Evolutionary conservation across 2,329 filamentous ascomycete species (phyloP).

Genomic region (Fusarium solani-melongenae): DNA sequence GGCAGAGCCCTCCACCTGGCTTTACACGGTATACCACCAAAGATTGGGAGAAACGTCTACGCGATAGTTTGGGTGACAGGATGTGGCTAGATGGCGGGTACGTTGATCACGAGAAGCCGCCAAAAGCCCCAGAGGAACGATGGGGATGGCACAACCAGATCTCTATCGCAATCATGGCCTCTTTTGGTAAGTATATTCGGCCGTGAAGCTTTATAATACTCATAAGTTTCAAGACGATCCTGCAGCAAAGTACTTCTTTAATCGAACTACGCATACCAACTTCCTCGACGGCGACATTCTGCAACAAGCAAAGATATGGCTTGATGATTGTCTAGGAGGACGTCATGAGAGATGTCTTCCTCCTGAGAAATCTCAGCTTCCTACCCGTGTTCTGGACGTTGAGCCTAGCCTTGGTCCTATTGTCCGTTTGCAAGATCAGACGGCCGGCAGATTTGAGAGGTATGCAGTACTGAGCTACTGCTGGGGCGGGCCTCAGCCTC

Average conservation of each 20-base stretch:
- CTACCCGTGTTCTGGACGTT: background rate
- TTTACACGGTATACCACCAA: background rate
- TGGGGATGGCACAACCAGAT: background rate
- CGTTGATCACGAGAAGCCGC: background rate
- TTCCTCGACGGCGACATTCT: conserved; percentile 1
- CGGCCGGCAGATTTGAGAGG: background rate
- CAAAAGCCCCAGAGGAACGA: background rate
- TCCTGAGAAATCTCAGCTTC: background rate
- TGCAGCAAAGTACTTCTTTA: background rate
- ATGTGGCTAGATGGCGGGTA: background rate
- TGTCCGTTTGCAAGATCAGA: background rate
- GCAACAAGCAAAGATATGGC: background rate
- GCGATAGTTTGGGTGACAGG: background rate
- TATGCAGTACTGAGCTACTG: background rate
- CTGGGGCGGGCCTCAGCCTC: background rate
- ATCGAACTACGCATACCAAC: background rate
- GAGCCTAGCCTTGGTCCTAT: background rate
- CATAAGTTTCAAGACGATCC: background rate
- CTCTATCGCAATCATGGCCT: background rate
- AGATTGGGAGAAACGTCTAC: background rate
- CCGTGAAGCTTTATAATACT: background rate
- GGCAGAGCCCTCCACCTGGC: background rate
- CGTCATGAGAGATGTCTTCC: conserved; percentile 4
- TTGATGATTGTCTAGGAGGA: background rate
- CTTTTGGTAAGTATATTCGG: background rate